Conservation (phyloP, 1,139 yeast species). For the Scheffersomyces illinoinensis region DNA sequence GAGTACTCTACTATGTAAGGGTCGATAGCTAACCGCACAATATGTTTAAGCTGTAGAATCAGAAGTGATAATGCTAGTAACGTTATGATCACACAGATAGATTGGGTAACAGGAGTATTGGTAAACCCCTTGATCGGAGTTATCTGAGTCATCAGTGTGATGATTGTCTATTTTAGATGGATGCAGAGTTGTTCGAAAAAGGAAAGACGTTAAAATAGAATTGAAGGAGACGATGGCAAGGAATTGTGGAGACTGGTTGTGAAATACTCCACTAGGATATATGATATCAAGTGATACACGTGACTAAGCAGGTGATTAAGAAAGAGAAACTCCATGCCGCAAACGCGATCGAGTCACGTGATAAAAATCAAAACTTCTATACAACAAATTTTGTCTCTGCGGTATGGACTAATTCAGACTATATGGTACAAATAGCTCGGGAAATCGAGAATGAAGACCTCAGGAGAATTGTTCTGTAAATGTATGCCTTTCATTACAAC, state of each 20-base stretch:
- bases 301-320: not conserved
- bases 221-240: not conserved
- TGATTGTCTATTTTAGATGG: not conserved
- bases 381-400: no score
- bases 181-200: not conserved
- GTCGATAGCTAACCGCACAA: conserved; percentile 51
- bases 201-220: not conserved
- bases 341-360: not conserved
- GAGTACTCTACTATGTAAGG: conserved; percentile 62
- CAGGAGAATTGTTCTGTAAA: not conserved
- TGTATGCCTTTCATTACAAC: not conserved
- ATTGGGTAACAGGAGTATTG: conserved; percentile 58
- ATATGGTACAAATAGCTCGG: not conserved
- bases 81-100: conserved; percentile 42
- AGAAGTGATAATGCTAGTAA: conserved; percentile 54
- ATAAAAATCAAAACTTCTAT: no score
- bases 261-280: not conserved
- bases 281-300: not conserved
- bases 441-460: not conserved
- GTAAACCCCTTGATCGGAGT: conserved; percentile 55
- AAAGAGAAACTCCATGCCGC: not conserved
- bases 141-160: conserved; percentile 11
- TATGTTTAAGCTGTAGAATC: conserved; percentile 55
- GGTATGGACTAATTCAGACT: no score
- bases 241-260: not conserved